phyloP scores from a whole-genome alignment of 163 green algal species.

The Coccomyxa subellipsoidea region DNA sequence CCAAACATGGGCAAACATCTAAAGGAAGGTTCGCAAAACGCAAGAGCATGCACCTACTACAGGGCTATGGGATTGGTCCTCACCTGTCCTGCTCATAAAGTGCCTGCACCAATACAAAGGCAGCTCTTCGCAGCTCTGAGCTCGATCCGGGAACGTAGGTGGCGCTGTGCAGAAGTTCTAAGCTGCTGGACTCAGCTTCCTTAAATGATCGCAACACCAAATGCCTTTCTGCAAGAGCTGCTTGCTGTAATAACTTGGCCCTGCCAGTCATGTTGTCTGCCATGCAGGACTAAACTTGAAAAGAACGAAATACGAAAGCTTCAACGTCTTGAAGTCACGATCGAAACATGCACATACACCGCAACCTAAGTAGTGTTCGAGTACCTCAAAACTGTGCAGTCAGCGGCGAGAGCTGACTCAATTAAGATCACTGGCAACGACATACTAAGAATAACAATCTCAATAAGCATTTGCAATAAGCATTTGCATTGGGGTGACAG shows the following conservation, averaged over 20 bases:
- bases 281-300: background rate
- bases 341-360: too few relatives aligned
- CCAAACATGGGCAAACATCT: too few relatives aligned
- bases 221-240: background rate
- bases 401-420: too few relatives aligned
- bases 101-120: background rate
- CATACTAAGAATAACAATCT: too few relatives aligned
- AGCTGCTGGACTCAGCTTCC: background rate
- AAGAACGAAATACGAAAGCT: background rate
- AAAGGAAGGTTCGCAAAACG: background rate
- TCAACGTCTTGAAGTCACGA: too few relatives aligned
- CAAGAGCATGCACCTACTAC: background rate
- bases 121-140: background rate
- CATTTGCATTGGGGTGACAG: too few relatives aligned
- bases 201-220: background rate
- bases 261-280: background rate
- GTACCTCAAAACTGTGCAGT: too few relatives aligned
- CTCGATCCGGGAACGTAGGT: background rate
- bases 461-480: too few relatives aligned
- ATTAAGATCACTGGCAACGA: too few relatives aligned
- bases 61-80: too few relatives aligned
- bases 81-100: background rate
- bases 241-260: background rate
- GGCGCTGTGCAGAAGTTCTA: background rate
- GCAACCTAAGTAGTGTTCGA: too few relatives aligned